These are phyloP conservation scores for Volvox reticuliferus DNA, from an alignment of 139 green algal genomes.

Conservation along the genomic window DNA sequence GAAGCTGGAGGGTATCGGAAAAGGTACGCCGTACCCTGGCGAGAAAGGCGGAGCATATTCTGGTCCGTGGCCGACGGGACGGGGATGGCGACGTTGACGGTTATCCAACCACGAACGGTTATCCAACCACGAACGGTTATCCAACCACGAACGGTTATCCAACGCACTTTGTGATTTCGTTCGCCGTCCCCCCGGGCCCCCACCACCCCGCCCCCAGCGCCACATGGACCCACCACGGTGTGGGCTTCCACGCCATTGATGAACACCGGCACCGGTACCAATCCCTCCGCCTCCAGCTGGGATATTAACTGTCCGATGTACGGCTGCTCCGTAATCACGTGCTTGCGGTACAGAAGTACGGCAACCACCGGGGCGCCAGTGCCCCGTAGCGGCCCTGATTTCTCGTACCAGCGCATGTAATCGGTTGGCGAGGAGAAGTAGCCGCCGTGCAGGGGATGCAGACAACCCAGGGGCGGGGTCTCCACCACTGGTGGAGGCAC, in stretches of 20 bases:
- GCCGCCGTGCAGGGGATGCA: conserved; percentile 83
- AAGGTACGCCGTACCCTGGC: no score
- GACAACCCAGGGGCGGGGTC: conserved; percentile 91
- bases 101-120: no score
- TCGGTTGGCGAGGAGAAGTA: conserved; percentile 82
- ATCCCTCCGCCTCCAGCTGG: conserved; percentile 75
- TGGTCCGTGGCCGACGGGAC: no score
- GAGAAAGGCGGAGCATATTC: no score
- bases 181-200: no score
- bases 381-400: conserved; percentile 51
- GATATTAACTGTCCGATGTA: conserved; percentile 87
- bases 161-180: no score
- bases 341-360: conserved; percentile 98
- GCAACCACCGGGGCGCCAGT: conserved; percentile 82
- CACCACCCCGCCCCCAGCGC: not conserved
- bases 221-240: conserved; percentile 87
- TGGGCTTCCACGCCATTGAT: conserved; percentile 98
- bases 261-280: conserved; percentile 91
- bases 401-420: conserved; percentile 88
- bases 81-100: no score
- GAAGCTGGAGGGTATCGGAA: no score
- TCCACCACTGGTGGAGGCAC: conserved; percentile 72
- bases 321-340: conserved; percentile 93
- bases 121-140: no score
- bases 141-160: no score